Base-by-base conservation (phyloP, 2,329 filamentous ascomycete species). In the Penicillium sp. region DNA sequence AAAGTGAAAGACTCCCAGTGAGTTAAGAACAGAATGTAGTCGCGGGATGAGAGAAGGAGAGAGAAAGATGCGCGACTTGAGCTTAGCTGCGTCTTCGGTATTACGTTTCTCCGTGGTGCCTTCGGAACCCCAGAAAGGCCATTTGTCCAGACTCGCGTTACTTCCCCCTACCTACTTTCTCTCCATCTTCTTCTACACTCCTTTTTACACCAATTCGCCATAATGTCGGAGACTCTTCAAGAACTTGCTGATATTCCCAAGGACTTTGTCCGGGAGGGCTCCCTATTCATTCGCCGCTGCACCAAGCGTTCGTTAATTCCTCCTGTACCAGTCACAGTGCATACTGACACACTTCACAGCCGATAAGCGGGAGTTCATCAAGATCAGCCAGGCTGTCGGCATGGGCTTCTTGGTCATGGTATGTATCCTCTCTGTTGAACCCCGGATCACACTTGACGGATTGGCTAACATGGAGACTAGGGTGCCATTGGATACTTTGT, bases 381-480 rank as follows among this genome's bases (percentile, higher is more conserved):
- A 80, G 65, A 80, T 81, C 63, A 77, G 74, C 55, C 78, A 81
- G 67, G 78, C 77, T 43, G 77, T 80, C 42, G 78, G 77, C 55
- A 77, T 79, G 62, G 78, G 78, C 2, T 81, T 81, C 65, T 63
- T 81, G 44, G 76, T 81, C 51, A 81, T 81, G 78, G 67, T 65
- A 56, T 46, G 50, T 42, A 26, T 14, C 23, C 13, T 13, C 13
- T 44, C 29, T 10, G 5, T 14, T 28, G 16, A 26, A 7, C 13
- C 44, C 16, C 11, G 31, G 11, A 22, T 18, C 35, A 24, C 11
- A 22, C 10, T 39, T 3, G 29, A 23, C 26, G 40, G 27, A 42
- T 40, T 45, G 36, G 37, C 50, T 54, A 44, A 53, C 46, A 37
- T 40, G 28, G 42, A 36, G 32, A 22, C 35, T 49, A 65, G 65